Evolutionary conservation across 2,329 filamentous ascomycete species (phyloP), one percentile per base, ranked within the genome.

Genomic region (Fusarium bulbicola): DNA sequence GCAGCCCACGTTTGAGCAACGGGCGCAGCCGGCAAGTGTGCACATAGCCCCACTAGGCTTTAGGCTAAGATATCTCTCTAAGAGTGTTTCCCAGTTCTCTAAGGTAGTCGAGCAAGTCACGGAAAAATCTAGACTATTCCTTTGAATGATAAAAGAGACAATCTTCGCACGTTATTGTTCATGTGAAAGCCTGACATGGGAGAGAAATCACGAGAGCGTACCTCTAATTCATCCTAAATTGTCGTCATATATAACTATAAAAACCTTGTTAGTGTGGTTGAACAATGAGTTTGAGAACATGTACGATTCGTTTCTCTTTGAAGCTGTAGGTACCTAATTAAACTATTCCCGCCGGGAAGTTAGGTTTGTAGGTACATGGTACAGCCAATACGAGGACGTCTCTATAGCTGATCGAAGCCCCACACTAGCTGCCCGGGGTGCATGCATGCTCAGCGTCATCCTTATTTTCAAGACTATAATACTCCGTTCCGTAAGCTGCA

Each of bases 401-500:
- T 40, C 15, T 15, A 40, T n/a, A 18, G 50, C 20, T 54, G 24
- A 30, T 54, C 24, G 20, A 49, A 49, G 45, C n/a, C 43, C 68
- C 68, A 68, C 68, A 45, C 24, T 36, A 68, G 64, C 64, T 68
- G 49, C 30, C 49, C n/a, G 49, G 66, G 57, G 56, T 68, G 54
- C 56, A 42, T 68, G 56, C 47, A 63, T 68, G 56, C 37, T 63
- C 56, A 32, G 68, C 62, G 68, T 71, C 67, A 71, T 71, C 49
- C 62, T 58, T 28, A 68, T 53, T 59, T 57, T 45, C 56, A 47
- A 24, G 28, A 53, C 26, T 37, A 26, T 59, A 63, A 68, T 54
- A 39, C 50, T 54, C 34, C 34, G 34, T 54, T 54, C 50, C 34
- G 34, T 54, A 54, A 54, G 50, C 50, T 54, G 50, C 50, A 54